Base-by-base conservation (phyloP, 306 rosid species). In the Dicorynia guianensis region DNA sequence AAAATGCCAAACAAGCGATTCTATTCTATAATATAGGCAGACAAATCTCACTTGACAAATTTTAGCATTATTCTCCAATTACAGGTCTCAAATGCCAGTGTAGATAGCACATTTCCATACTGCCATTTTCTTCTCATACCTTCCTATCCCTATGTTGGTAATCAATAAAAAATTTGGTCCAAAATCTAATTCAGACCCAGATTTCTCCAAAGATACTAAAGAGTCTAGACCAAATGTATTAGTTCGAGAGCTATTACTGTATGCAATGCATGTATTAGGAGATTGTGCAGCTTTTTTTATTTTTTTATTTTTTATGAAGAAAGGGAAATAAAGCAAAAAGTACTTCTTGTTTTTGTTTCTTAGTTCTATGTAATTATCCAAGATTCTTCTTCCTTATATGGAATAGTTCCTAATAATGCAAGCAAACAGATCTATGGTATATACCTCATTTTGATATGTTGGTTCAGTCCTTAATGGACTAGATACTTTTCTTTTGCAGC, bases 381-480 rank as follows among this genome's bases (percentile, higher is more conserved):
- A 54, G 44, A 62, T 80, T 55, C 46, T 44, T 63, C 75, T 67
- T 30, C 67, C 18, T 49, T 67, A 15, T 30, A 33, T 54, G 10
- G 3, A 59, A 60, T 39, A 59, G 30, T 50, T 74, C 52, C 63
- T 42, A 74, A 30, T 17, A 74, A 40, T 33, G 49, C 74, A 18
- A 69, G 50, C 68, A 19, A 65, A 43, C 34, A 56, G 62, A 18
- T 58, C 49, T 30, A 43, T 9, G 4, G 47, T 42, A 35, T 79
- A 38, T 69, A 35, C 76, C 44, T 58, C 61, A 67, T 62, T 77
- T 76, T 74, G 11, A 13, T 15, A 42, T 64, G 42, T 43, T 47
- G 75, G 33, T 49, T 39, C 65, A 44, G 34, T 64, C 77, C 44
- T 73, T 65, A 69, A 46, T 17, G 59, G 59, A 71, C 58, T 38